Evolutionary conservation across 108 stramenopile species (phyloP), one percentile per base, ranked within the genome.

Genomic region (Ochromonas danica): DNA sequence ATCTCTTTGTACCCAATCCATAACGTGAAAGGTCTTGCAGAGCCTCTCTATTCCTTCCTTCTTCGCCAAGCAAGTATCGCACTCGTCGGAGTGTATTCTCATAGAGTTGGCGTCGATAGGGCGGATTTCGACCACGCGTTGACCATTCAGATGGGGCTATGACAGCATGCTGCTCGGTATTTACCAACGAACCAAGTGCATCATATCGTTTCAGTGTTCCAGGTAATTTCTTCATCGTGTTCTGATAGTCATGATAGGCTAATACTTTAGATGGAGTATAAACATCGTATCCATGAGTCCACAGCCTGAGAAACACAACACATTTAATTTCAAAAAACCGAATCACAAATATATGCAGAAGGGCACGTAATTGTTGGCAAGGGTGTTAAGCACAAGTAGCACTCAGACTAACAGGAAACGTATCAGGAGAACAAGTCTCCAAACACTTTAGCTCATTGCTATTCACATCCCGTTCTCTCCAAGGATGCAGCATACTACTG

Each of bases 281-380:
- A 0, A 91, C 88, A 79, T 95, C 94, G 71, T 95, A 94, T 22
- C 92, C 91, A 78, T 92, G 84, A 25, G 94, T 92, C 81, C 89
- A 96, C 62, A 93, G 92, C 71, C 45, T 51, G 22, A 51, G 6
- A 51, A 51, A 14, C 22, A 6, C 45, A 51, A 51, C 22, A 51
- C n/a, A n/a, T n/a, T n/a, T n/a, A n/a, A n/a, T n/a, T n/a, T n/a
- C n/a, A n/a, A n/a, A n/a, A n/a, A n/a, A n/a, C n/a, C n/a, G n/a
- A n/a, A n/a, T n/a, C n/a, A n/a, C n/a, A n/a, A n/a, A n/a, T n/a
- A n/a, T n/a, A n/a, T n/a, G n/a, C n/a, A n/a, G n/a, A n/a, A n/a
- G n/a, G n/a, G n/a, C n/a, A n/a, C n/a, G n/a, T n/a, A n/a, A n/a
- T n/a, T n/a, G n/a, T n/a, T n/a, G n/a, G n/a, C n/a, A n/a, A n/a